Percentiles rank a stretch among this genome's conserved stretches.
These are phyloP conservation scores for Apiospora kogelbergensis DNA, from an alignment of 2,329 filamentous ascomycete species.

Conservation along the genomic window DNA sequence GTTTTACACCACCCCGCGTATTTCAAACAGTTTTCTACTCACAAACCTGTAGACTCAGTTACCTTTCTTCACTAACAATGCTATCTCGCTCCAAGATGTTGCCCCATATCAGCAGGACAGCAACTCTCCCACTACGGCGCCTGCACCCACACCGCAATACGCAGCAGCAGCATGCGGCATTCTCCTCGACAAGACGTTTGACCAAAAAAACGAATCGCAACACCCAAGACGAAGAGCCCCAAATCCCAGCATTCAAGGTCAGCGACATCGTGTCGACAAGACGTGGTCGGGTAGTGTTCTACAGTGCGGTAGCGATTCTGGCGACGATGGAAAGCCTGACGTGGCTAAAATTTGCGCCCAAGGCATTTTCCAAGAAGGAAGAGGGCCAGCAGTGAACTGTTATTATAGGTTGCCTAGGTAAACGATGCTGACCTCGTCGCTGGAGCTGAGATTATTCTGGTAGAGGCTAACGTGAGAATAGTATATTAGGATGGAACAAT, in stretches of 20 bases:
- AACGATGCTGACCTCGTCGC: not conserved
- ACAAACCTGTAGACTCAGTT: not conserved
- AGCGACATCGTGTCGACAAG: conserved; percentile 11
- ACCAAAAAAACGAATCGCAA: not conserved
- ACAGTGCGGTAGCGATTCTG: conserved; percentile 20
- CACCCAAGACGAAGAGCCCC: not conserved
- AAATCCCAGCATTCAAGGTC: conserved; percentile 2
- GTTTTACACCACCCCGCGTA: too few relatives aligned
- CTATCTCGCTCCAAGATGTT: not conserved
- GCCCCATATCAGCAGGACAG: not conserved
- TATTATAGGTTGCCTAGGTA: too few relatives aligned
- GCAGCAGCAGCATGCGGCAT: not conserved
- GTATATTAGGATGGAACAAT: too few relatives aligned
- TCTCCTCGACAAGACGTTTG: not conserved
- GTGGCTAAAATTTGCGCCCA: conserved; percentile 10
- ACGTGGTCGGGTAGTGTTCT: conserved; percentile 13
- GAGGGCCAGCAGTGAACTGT: not conserved
- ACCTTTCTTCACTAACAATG: too few relatives aligned
- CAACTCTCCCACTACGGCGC: not conserved
- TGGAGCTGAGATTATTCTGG: not conserved
- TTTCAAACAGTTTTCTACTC: too few relatives aligned
- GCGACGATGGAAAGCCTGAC: conserved; percentile 11
- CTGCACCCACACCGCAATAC: not conserved
- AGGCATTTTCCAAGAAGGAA: not conserved
- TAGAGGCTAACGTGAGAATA: not conserved